Conservation (phyloP, 305 asterid genomes). For the Fraxinus latifolia region DNA sequence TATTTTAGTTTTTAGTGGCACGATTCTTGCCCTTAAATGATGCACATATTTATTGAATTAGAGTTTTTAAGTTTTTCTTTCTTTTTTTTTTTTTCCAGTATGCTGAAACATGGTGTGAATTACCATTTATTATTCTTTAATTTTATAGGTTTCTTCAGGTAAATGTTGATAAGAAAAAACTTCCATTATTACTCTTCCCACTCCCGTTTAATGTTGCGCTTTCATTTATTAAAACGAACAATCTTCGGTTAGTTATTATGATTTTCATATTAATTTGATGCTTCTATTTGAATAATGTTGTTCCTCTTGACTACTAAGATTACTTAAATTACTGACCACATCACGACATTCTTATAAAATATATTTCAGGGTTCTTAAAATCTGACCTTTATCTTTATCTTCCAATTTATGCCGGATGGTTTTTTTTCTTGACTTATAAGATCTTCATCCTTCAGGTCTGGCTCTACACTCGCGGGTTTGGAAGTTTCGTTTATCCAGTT, state of each 20-base stretch:
- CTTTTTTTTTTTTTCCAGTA: neutral
- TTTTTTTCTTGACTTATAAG: slow-evolving; percentile 14
- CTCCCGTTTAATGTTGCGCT: neutral
- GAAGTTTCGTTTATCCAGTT: slow-evolving; percentile 48
- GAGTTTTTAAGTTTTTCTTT: neutral
- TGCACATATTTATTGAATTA: neutral
- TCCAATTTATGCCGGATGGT: neutral
- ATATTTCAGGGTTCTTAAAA: neutral
- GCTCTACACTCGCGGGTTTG: slow-evolving; percentile 53
- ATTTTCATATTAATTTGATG: neutral
- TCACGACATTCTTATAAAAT: neutral
- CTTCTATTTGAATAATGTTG: neutral
- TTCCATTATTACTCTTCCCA: neutral
- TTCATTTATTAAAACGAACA: neutral
- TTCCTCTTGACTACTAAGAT: slow-evolving; percentile 4
- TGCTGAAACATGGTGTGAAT: slow-evolving; percentile 8
- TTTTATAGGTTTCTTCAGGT: slow-evolving; percentile 5
- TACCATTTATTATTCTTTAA: neutral
- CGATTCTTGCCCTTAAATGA: neutral
- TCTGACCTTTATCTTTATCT: slow-evolving; percentile 3
- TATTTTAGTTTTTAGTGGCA: neutral
- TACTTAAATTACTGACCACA: neutral
- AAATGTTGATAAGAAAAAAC: neutral
- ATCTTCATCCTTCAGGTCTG: slow-evolving; percentile 59
- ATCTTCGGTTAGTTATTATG: neutral